A percentile compares a stretch with the other conserved stretches of the same genome.
phyloP scores from a whole-genome alignment of 2,329 filamentous ascomycete genomes.

The Aspergillus glaucus region DNA sequence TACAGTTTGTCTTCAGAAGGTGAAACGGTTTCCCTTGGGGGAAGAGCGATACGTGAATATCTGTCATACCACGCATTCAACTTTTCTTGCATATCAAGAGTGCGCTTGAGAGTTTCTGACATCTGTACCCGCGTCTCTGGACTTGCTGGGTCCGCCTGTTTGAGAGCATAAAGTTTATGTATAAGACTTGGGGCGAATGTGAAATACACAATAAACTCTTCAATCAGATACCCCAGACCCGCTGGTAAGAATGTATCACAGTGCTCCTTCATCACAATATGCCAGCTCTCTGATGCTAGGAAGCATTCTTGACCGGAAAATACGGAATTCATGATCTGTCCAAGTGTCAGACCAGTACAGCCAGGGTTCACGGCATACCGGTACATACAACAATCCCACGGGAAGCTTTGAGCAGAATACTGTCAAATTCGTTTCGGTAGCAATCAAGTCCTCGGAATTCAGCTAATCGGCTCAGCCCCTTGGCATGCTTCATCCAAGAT shows the following conservation, averaged over 20 bases:
- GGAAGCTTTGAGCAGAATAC: conserved; percentile 18
- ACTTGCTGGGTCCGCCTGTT: conserved; percentile 8
- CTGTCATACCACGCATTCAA: conserved; percentile 16
- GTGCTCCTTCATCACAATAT: conserved; percentile 19
- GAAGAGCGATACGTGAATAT: conserved; percentile 11
- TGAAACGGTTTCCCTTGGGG: conserved; percentile 15
- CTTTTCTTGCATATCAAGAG: conserved; percentile 16
- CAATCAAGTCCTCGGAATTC: conserved; percentile 16
- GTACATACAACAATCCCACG: conserved; percentile 21
- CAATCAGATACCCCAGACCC: conserved; percentile 15
- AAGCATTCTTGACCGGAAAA: conserved; percentile 23
- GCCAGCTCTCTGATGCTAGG: conserved; percentile 19
- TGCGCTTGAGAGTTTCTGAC: conserved; percentile 10
- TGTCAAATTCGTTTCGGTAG: conserved; percentile 17
- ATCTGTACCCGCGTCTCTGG: conserved; percentile 7
- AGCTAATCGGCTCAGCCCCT: conserved; percentile 20
- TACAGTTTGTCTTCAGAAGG: conserved; percentile 13
- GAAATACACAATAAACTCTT: conserved; percentile 22
- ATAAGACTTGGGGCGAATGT: conserved; percentile 20
- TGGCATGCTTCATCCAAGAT: conserved; percentile 27
- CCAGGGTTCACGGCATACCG: not conserved
- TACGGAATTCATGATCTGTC: conserved; percentile 25
- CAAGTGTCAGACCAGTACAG: not conserved
- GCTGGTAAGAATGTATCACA: conserved; percentile 7
- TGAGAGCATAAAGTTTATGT: conserved; percentile 19